Evolutionary conservation across 495 filamentous ascomycete species (phyloP).

Genomic region (Penicillium riverlandense): DNA sequence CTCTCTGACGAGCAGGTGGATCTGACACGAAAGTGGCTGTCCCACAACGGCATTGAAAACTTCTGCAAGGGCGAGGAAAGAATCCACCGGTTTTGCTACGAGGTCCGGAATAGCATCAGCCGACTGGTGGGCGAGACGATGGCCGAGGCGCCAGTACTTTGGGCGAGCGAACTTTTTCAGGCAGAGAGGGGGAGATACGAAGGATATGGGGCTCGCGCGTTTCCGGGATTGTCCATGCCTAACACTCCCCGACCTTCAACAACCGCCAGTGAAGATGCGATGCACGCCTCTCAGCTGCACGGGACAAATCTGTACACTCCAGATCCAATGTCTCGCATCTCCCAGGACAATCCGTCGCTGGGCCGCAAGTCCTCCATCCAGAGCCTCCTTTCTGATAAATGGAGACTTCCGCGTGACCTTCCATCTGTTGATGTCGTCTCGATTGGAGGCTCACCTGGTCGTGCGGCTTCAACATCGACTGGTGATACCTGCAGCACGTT

Average conservation of each 20-base stretch:
- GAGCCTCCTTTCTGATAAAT: slow-evolving; percentile 62
- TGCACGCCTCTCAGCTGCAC: slow-evolving; percentile 20
- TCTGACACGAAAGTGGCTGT: slow-evolving; percentile 77
- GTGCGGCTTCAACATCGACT: slow-evolving; percentile 48
- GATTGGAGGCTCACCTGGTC: slow-evolving; percentile 52
- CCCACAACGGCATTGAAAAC: slow-evolving; percentile 76
- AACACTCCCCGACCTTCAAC: slow-evolving; percentile 41
- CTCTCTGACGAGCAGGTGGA: slow-evolving; percentile 93
- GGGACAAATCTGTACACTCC: slow-evolving; percentile 29
- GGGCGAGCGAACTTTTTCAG: slow-evolving; percentile 84
- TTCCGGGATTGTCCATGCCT: slow-evolving; percentile 38
- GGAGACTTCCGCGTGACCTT: slow-evolving; percentile 41
- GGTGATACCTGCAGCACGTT: slow-evolving; percentile 77
- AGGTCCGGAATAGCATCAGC: slow-evolving; percentile 79
- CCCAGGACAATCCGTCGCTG: slow-evolving; percentile 29
- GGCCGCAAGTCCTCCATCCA: slow-evolving; percentile 46
- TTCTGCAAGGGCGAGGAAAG: slow-evolving; percentile 94
- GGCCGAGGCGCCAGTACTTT: slow-evolving; percentile 80
- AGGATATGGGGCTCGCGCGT: slow-evolving; percentile 42
- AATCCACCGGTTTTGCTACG: slow-evolving; percentile 89
- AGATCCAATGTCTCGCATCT: slow-evolving; percentile 31
- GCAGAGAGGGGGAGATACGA: slow-evolving; percentile 73
- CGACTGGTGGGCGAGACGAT: slow-evolving; percentile 84
- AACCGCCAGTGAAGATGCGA: slow-evolving; percentile 44
- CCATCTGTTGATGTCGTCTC: slow-evolving; percentile 44